These are phyloP conservation scores for Candida dubliniensis DNA, from an alignment of 1,139 yeast genomes.

Conservation along the genomic window DNA sequence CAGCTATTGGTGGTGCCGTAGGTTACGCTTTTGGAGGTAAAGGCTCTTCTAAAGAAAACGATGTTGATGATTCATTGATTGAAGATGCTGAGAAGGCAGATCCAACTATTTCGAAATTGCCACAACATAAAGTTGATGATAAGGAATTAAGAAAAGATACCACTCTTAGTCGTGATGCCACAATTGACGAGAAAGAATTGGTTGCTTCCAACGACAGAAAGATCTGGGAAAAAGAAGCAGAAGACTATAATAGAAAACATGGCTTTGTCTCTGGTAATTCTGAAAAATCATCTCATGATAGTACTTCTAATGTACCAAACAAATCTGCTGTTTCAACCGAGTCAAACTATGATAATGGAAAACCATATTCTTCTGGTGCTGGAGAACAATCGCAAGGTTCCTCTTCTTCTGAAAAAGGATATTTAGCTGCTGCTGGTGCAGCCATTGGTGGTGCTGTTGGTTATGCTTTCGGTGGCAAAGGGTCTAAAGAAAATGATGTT, in stretches of 20 bases:
- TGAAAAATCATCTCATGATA: slow-evolving; percentile 4
- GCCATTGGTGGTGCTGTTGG: slow-evolving; percentile 13
- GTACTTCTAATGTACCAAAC: not conserved
- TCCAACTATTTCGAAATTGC: slow-evolving; percentile 3
- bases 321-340: not conserved
- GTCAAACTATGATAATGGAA: no score
- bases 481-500: slow-evolving; percentile 15
- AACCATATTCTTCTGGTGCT: no score
- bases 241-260: slow-evolving; percentile 29
- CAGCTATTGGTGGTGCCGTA: slow-evolving; percentile 13
- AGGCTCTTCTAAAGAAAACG: slow-evolving; percentile 8
- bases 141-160: slow-evolving; percentile 2
- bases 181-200: slow-evolving; percentile 1
- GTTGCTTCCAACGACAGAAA: slow-evolving; percentile 10
- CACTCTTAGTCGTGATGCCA: slow-evolving; percentile 1
- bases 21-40: slow-evolving; percentile 14
- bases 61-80: slow-evolving; percentile 16
- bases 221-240: slow-evolving; percentile 24
- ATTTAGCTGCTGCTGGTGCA: slow-evolving; percentile 11
- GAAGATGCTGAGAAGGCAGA: slow-evolving; percentile 5
- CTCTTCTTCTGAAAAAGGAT: not conserved
- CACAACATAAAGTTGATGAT: slow-evolving; percentile 2
- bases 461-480: slow-evolving; percentile 14
- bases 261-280: slow-evolving; percentile 17
- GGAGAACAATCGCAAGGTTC: not conserved